Evolutionary conservation across 768 basidiomycete species (phyloP), one percentile per base, ranked within the genome.

Genomic region (Ramaria sp.): DNA sequence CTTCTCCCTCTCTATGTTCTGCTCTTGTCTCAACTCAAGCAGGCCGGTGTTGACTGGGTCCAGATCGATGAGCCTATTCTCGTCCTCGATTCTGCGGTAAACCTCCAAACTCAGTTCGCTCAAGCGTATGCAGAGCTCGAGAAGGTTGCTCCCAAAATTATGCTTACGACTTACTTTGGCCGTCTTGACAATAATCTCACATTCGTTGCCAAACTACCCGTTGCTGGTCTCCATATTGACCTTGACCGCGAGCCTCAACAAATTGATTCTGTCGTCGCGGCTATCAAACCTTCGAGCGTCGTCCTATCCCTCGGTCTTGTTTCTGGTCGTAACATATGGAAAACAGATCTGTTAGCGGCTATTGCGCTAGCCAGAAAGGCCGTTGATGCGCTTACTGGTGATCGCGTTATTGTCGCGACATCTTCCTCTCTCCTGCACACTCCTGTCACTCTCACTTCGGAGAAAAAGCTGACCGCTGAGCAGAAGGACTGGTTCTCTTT

Each of bases 281-380:
- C 91, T 55, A 67, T 97, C 69, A 96, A 93, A 77, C 66, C 78
- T 58, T 94, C 91, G 60, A 71, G 70, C 64, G 78, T 92, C 59
- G 65, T 84, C 59, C 79, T 99, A 50, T 98, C 96, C 38, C 83
- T 98, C 59, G 96, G 96, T 71, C 69, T 97, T 58, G 88, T 99
- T 60, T 98, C 96, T 43, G 96, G 96, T 52, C 92, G 96, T 67
- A 97, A 97, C 78, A 90, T 99, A 75, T 99, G 96, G 96, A 99
- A 98, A 82, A 85, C 82, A 59, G 94, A 98, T 72, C 84, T 98
- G 63, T 73, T 77, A 59, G 82, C 81, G 52, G 84, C 90, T 56
- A 78, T 93, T 71, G 83, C 84, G 67, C 71, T 80, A 45, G 89
- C 79, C 54, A 84, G 94, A 73, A 86, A 83, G 69, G 93, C 90